Evolutionary conservation across 2,329 filamentous ascomycete species (phyloP), one percentile per base, ranked within the genome.

Genomic region (Xylaria polymorpha): DNA sequence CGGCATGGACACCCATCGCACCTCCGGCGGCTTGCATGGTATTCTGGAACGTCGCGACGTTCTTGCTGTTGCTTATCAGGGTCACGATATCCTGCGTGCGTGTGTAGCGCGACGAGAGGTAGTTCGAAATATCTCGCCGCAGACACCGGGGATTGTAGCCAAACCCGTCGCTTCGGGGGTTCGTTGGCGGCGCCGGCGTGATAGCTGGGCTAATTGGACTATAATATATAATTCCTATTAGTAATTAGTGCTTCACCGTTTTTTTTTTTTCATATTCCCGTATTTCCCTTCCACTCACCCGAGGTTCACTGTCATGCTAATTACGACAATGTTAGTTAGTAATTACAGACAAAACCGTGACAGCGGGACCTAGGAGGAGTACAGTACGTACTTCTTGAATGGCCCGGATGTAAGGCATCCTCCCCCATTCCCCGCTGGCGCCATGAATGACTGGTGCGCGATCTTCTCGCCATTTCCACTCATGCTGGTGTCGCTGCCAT

Each of bases 311-410:
- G 75, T 78, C 74, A 78, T 79, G 66, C 79, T n/a, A n/a, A n/a
- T n/a, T n/a, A n/a, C n/a, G n/a, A n/a, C n/a, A n/a, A n/a, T n/a
- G n/a, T n/a, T n/a, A n/a, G n/a, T n/a, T n/a, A n/a, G n/a, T n/a
- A n/a, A n/a, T n/a, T n/a, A n/a, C n/a, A n/a, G n/a, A n/a, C n/a
- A n/a, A n/a, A n/a, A n/a, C n/a, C n/a, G n/a, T n/a, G n/a, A n/a
- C n/a, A n/a, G n/a, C n/a, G n/a, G n/a, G n/a, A n/a, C n/a, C n/a
- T n/a, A n/a, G n/a, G n/a, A n/a, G n/a, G n/a, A n/a, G n/a, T n/a
- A n/a, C n/a, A n/a, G n/a, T n/a, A n/a, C n/a, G n/a, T 68, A 83
- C 81, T 87, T 80, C 72, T 80, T 82, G 78, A 88, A 87, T 0
- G 86, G 86, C 0, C 86, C 86, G 0, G 77, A 79, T 48, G 78